These are phyloP conservation scores for Berkeleyomyces rouxiae DNA, from an alignment of 2,329 filamentous ascomycete species.

Conservation along the genomic window DNA sequence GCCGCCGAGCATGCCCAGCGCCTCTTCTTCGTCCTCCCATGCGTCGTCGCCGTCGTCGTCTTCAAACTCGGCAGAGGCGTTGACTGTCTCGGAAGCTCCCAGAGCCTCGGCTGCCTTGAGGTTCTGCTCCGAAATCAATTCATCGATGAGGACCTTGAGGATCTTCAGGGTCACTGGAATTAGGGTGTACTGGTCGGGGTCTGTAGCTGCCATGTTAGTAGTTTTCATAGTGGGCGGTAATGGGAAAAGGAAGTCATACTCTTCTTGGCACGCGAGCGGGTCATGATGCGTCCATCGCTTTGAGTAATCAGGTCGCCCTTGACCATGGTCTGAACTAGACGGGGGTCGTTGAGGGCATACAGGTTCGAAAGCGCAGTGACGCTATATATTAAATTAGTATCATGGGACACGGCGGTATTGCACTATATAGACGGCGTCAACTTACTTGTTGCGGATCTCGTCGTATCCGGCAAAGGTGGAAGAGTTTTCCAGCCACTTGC, in stretches of 20 bases:
- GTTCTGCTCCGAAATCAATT: conserved; percentile 68
- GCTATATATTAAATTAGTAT: conserved; percentile 26
- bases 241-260: conserved; percentile 33
- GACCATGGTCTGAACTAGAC: conserved; percentile 63
- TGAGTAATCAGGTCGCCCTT: conserved; percentile 82
- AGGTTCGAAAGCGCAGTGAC: conserved; percentile 87
- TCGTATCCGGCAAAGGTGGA: conserved; percentile 96
- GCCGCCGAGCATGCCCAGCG: conserved; percentile 54
- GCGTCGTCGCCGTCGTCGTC: conserved; percentile 48
- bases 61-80: conserved; percentile 36
- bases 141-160: conserved; percentile 85
- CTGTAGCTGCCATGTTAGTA: conserved; percentile 24
- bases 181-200: conserved; percentile 78
- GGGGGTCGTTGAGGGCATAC: conserved; percentile 70
- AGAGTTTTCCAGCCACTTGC: conserved; percentile 95
- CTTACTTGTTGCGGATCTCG: conserved; percentile 88
- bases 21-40: conserved; percentile 80
- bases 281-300: conserved; percentile 74
- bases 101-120: conserved; percentile 41
- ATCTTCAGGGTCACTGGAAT: conserved; percentile 87
- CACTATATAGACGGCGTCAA: conserved; percentile 13
- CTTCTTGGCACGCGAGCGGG: conserved; percentile 71
- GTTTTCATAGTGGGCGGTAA: conserved; percentile 8
- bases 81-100: conserved; percentile 45
- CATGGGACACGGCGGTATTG: conserved; percentile 19